phyloP scores from a whole-genome alignment of 805 yeast species.

The Wickerhamomyces chambardii region DNA sequence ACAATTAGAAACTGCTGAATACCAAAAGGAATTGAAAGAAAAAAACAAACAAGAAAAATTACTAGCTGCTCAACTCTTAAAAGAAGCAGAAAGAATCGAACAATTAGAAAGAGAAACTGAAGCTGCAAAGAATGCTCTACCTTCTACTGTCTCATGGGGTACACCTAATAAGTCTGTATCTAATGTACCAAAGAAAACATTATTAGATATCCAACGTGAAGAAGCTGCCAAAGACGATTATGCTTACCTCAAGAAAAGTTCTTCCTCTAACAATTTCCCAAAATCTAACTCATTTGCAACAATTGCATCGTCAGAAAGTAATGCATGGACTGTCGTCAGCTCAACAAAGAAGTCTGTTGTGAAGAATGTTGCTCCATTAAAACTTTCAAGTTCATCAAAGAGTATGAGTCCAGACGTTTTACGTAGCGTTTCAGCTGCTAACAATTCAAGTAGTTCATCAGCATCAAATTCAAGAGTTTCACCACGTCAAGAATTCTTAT shows the following conservation, averaged over 20 bases:
- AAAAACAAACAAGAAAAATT: conserved; percentile 17
- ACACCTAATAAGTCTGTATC: conserved; percentile 11
- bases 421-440: conserved; percentile 27
- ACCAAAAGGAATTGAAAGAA: conserved; percentile 28
- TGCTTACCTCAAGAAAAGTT: conserved; percentile 9
- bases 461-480: conserved; percentile 16
- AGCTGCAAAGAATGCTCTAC: conserved; percentile 19
- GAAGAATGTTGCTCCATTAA: conserved; percentile 3
- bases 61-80: conserved; percentile 13
- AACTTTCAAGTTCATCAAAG: conserved; percentile 6
- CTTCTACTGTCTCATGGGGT: conserved; percentile 31
- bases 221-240: conserved; percentile 30
- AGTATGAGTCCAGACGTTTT: conserved; percentile 23
- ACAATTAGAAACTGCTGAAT: conserved; percentile 34
- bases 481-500: conserved; percentile 51
- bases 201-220: conserved; percentile 56
- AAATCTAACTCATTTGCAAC: conserved; percentile 13
- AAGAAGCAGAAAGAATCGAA: conserved; percentile 9
- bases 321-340: conserved; percentile 32
- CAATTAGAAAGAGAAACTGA: conserved; percentile 10
- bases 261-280: background rate
- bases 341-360: conserved; percentile 12
- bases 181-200: conserved; percentile 33
- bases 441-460: conserved; percentile 1
- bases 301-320: conserved; percentile 9